These are phyloP conservation scores for Collybia mongolica DNA, from an alignment of 768 basidiomycete species.

Conservation along the genomic window DNA sequence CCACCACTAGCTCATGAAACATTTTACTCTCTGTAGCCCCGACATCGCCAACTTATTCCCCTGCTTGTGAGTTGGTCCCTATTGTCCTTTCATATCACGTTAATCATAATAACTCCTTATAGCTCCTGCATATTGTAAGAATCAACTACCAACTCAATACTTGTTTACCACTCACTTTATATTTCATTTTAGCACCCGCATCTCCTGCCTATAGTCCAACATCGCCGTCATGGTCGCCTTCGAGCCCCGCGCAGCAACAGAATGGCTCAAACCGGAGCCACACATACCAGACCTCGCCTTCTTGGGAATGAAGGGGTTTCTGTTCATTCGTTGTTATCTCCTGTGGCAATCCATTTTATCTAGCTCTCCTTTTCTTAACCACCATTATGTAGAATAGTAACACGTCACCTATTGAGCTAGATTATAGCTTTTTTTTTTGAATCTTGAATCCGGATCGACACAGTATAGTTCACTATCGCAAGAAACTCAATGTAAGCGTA, in stretches of 20 bases:
- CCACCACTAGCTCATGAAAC: conserved; percentile 6
- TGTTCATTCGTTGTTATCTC: conserved; percentile 18
- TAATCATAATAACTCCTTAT: neutral
- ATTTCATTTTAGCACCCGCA: conserved; percentile 56
- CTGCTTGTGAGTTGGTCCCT: conserved; percentile 63
- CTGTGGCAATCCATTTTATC: conserved; percentile 23
- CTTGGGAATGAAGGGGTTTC: conserved; percentile 40
- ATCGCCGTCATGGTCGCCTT: conserved; percentile 81
- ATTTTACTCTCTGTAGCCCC: conserved; percentile 51
- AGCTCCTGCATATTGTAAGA: conserved; percentile 82
- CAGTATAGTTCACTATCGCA: too few relatives aligned
- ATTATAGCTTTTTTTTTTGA: conserved; percentile 5
- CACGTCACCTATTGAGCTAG: conserved; percentile 23
- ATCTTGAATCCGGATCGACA: too few relatives aligned
- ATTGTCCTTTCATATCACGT: conserved; percentile 1
- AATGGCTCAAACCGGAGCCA: conserved; percentile 41
- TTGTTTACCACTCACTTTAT: conserved; percentile 13
- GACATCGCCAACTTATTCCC: conserved; percentile 85
- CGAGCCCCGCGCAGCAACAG: conserved; percentile 61
- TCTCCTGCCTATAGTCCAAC: conserved; percentile 87
- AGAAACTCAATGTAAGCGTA: too few relatives aligned
- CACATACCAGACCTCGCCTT: conserved; percentile 48
- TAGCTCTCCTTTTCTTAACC: conserved; percentile 20
- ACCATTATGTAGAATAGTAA: conserved; percentile 27
- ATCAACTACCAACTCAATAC: neutral